phyloP scores from a whole-genome alignment of 129 eudicot genomes.

The Helianthus annuus region DNA sequence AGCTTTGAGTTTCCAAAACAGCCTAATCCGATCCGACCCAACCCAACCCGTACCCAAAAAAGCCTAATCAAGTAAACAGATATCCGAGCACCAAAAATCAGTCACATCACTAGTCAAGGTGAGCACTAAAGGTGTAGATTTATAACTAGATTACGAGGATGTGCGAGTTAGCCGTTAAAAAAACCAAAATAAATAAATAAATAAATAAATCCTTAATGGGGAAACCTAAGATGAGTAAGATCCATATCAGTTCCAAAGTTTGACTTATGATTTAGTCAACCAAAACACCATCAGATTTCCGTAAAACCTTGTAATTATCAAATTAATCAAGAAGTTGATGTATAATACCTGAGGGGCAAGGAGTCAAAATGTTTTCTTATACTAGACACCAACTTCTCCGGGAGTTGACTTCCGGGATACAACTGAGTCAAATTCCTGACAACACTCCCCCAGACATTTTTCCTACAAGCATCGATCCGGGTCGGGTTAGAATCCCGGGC shows the following conservation, averaged over 20 bases:
- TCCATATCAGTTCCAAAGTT: constrained; percentile 18
- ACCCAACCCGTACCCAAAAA: too few species aligned
- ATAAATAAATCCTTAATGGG: too few species aligned
- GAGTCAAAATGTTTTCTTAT: constrained; percentile 96
- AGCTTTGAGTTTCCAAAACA: too few species aligned
- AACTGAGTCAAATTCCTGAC: constrained; percentile 94
- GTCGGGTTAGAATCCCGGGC: constrained; percentile 58
- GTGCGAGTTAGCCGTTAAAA: background rate
- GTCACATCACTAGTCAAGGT: too few species aligned
- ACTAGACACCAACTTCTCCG: constrained; percentile 92
- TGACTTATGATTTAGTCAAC: background rate
- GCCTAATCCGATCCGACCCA: too few species aligned
- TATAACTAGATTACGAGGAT: too few species aligned
- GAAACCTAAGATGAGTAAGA: background rate
- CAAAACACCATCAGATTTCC: constrained; percentile 14
- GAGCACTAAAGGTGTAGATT: too few species aligned
- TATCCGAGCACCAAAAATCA: too few species aligned
- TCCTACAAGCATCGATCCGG: constrained; percentile 59
- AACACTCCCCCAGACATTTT: constrained; percentile 83
- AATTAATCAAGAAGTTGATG: too few species aligned
- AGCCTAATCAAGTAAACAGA: too few species aligned
- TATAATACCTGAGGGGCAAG: constrained; percentile 74
- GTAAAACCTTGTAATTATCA: background rate
- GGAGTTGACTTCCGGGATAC: constrained; percentile 98
- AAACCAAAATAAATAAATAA: too few species aligned